Evolutionary conservation across 2,329 filamentous ascomycete species (phyloP).

Genomic region (Ophiostoma fasciatum): DNA sequence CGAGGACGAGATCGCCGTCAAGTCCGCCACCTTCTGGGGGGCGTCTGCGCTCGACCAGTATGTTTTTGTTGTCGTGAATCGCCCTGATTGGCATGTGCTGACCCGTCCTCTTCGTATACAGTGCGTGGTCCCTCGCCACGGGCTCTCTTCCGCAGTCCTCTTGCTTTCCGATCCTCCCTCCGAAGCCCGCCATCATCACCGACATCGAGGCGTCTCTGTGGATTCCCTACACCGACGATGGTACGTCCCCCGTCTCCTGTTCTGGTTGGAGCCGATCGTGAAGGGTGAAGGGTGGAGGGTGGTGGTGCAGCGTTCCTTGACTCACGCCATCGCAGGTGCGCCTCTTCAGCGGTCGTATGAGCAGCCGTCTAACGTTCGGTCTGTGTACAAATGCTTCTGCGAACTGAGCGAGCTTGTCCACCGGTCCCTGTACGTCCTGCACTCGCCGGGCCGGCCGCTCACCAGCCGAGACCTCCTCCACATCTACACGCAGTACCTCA

Average conservation of each 20-base stretch:
- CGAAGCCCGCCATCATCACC: constrained; percentile 44
- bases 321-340: too few relatives aligned
- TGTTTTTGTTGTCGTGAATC: constrained; percentile 16
- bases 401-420: constrained; percentile 61
- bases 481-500: constrained; percentile 53
- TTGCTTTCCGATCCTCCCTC: constrained; percentile 37
- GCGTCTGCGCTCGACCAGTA: constrained; percentile 50
- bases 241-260: too few relatives aligned
- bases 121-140: constrained; percentile 51
- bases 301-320: too few relatives aligned
- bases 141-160: constrained; percentile 47
- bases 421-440: constrained; percentile 55
- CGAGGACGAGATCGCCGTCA: constrained; percentile 41
- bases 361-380: constrained; percentile 53
- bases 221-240: constrained; percentile 44
- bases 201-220: constrained; percentile 45
- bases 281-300: too few relatives aligned
- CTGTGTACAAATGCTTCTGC: constrained; percentile 53
- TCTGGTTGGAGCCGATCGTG: constrained; percentile 24
- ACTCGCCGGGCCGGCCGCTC: constrained; percentile 51
- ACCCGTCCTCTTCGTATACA: too few relatives aligned
- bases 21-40: constrained; percentile 46
- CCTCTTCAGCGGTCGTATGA: constrained; percentile 39
- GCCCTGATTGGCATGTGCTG: background rate
- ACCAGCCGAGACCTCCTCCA: constrained; percentile 48